Base-by-base conservation (phyloP, 257 asterid genomes). In the Solanum habrochaites region DNA sequence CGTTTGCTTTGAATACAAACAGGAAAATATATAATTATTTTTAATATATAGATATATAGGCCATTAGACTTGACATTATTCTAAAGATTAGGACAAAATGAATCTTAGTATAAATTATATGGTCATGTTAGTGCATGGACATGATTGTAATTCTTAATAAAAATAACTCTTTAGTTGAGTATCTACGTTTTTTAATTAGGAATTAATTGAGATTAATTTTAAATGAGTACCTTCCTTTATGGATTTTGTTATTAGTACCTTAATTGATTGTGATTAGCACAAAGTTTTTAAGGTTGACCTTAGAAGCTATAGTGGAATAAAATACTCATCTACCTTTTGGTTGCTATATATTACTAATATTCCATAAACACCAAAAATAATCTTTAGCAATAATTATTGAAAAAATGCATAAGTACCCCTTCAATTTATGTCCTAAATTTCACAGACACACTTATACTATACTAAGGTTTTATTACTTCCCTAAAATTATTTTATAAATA, bases 381-480 rank as follows among this genome's bases (percentile, higher is more conserved):
- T 49, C 7, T 49, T 52, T 52, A 52, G 2, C 1, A 1, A 52
- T 52, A 52, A 52, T 52, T 52, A 52, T 32, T 32, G 6, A 1
- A 0, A 32, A 32, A 32, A 32, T 32, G 35, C 35, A 32, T 0
- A 32, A 32, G 35, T 32, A 32, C 5, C 35, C 35, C 35, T 1
- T 32, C 5, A 4, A 32, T 0, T 0, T 32, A 32, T 32, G 5
- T 0, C 5, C 0, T 32, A 32, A 32, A 32, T 32, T 4, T 1
- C 0, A 32, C 35, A 32, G 35, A 32, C 35, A 4, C 5, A 4
- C 35, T 32, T 32, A 32, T 32, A 32, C 35, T 32, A 1, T 32
- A 32, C 0, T 32, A 32, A 31, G 32, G 32, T 31, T 31, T 31
- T 31, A 31, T 31, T 31, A 31, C 32, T 31, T 31, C 32, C 32